Evolutionary conservation across 2,329 filamentous ascomycete genomes (phyloP), one percentile per base, ranked within the genome.

Genomic region (Westerdykella aurantiaca): DNA sequence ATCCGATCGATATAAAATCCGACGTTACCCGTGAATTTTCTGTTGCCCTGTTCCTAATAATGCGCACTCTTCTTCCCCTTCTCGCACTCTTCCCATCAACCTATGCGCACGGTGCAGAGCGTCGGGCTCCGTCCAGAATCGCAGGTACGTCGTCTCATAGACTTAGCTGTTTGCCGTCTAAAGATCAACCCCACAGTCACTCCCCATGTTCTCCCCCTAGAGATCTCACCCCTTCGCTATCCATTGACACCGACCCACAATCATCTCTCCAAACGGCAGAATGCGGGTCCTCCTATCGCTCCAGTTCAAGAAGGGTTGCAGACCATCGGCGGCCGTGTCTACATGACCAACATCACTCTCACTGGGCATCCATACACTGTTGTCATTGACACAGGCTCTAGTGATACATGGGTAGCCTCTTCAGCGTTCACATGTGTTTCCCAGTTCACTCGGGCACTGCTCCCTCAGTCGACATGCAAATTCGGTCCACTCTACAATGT

Each of bases 291-390:
- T 38, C 7, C 29, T n/a, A n/a, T 33, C 11, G 51, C 46, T 6
- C n/a, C 41, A 14, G 35, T 53, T 25, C 47, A 56, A 33, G 51
- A 58, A 39, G 33, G 46, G 21, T 48, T 63, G 21, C 39, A 51
- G 37, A 60, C 57, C 14, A 39, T 62, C 1, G 55, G 54, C 6
- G 56, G 60, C 12, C 49, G 60, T 22, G 53, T 64, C 11, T 63
- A 63, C 44, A 57, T 63, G 49, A 54, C 53, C n/a, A 54, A 52
- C 22, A 42, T 61, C n/a, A 56, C 52, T 2, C 37, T 63, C 16
- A 51, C 44, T 13, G 39, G 14, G 7, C 31, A 43, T 2, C 16
- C 43, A 5, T 58, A 60, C 37, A 53, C 52, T 5, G 40, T 61
- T 31, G 56, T 62, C 9, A 49, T 63, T 39, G 60, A 62, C 37